Evolutionary conservation across 129 eudicot genomes (phyloP).

Genomic region (Pulicaria dysenterica): DNA sequence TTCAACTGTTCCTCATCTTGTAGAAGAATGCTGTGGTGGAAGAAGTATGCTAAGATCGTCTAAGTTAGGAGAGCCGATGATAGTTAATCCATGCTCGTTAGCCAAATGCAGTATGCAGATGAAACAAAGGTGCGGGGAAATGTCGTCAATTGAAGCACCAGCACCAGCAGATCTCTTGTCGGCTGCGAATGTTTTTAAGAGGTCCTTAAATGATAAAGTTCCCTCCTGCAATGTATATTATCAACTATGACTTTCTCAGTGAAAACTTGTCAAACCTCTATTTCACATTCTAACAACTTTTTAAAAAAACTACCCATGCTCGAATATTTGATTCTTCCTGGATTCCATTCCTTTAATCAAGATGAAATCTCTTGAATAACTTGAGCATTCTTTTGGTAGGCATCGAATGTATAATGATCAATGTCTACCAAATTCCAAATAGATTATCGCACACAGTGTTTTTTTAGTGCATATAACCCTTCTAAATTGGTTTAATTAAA

Average conservation of each 20-base stretch:
- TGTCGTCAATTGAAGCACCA: conserved; percentile 54
- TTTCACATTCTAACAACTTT: neutral
- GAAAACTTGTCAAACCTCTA: neutral
- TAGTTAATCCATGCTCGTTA: conserved; percentile 67
- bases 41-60: conserved; percentile 63
- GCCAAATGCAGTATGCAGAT: conserved; percentile 76
- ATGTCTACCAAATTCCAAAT: neutral
- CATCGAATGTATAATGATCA: neutral
- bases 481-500: too few species aligned
- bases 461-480: too few species aligned
- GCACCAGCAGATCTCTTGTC: conserved; percentile 42
- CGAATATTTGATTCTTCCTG: neutral
- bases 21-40: neutral
- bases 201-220: conserved; percentile 57
- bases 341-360: neutral
- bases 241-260: conserved; percentile 1
- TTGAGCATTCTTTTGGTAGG: neutral
- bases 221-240: conserved; percentile 41
- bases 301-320: neutral
- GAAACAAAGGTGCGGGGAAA: conserved; percentile 76
- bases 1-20: neutral
- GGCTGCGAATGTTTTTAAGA: conserved; percentile 48
- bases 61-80: conserved; percentile 49
- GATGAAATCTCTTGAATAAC: neutral
- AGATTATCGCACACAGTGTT: neutral